These are phyloP conservation scores for Discostella pseudostelligera DNA, from an alignment of 108 stramenopile genomes.

Conservation along the genomic window DNA sequence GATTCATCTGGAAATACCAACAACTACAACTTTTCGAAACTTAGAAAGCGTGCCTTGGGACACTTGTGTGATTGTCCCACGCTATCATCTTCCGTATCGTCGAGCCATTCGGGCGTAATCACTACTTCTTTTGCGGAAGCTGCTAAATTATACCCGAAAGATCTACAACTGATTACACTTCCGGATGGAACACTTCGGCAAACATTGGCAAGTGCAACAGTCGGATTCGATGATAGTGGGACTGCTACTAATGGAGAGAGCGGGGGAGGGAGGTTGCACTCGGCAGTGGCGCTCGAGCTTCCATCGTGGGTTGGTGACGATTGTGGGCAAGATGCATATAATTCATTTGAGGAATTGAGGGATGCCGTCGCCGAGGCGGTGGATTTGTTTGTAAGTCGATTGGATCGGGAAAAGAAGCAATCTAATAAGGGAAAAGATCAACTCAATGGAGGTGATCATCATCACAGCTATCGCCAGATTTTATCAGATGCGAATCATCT, in stretches of 20 bases:
- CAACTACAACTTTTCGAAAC: not conserved
- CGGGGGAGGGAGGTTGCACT: not conserved
- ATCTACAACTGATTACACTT: conserved; percentile 18
- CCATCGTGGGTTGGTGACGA: conserved; percentile 33
- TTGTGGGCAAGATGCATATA: conserved; percentile 51
- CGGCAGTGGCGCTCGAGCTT: conserved; percentile 18
- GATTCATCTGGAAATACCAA: not conserved
- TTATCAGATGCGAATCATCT: conserved; percentile 50
- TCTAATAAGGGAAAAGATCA: not conserved
- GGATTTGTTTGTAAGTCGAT: conserved; percentile 44
- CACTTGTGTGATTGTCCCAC: too few relatives aligned
- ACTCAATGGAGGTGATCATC: conserved; percentile 18
- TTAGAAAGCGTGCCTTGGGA: conserved; percentile 20
- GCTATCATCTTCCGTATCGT: not conserved
- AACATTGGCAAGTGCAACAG: conserved; percentile 40
- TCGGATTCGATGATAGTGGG: conserved; percentile 18
- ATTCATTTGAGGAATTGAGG: conserved; percentile 60
- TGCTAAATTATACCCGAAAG: conserved; percentile 13
- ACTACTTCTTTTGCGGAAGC: conserved; percentile 8
- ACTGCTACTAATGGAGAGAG: not conserved
- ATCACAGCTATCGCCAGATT: conserved; percentile 37
- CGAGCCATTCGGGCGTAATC: not conserved
- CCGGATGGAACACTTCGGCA: conserved; percentile 28
- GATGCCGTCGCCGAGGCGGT: conserved; percentile 62
- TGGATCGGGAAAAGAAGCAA: conserved; percentile 42